A percentile compares a stretch with the other conserved stretches of the same genome.
Conservation (phyloP, 1,284 basidiomycete species). For the Wallemia ichthyophaga region DNA sequence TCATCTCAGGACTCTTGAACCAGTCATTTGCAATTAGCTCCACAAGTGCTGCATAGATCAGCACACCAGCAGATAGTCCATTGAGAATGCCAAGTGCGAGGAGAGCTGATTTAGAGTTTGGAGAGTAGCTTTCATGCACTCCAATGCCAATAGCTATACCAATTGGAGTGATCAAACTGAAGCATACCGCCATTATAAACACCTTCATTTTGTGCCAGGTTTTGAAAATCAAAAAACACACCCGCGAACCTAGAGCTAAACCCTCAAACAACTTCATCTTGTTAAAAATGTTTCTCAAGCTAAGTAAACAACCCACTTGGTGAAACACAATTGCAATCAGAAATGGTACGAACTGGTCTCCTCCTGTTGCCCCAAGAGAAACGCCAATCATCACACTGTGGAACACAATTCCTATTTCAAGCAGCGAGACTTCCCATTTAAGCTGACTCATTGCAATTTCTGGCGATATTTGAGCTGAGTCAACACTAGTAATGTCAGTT, state of each 20-base stretch:
- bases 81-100: slow-evolving; percentile 13
- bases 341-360: slow-evolving; percentile 10
- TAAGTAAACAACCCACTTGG: too few species aligned
- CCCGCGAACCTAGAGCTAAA: too few species aligned
- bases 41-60: too few species aligned
- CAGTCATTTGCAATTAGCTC: too few species aligned
- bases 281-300: too few species aligned
- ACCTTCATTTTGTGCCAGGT: background rate
- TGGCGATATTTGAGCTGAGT: background rate
- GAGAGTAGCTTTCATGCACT: slow-evolving; percentile 11
- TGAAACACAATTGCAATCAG: slow-evolving; percentile 14
- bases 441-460: slow-evolving; percentile 2
- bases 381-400: slow-evolving; percentile 15
- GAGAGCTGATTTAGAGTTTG: slow-evolving; percentile 11
- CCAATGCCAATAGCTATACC: slow-evolving; percentile 14
- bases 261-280: too few species aligned
- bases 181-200: background rate
- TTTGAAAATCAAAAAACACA: too few species aligned
- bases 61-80: too few species aligned
- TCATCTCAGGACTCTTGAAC: slow-evolving; percentile 3
- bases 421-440: slow-evolving; percentile 14
- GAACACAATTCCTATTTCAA: slow-evolving; percentile 20
- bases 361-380: slow-evolving; percentile 13
- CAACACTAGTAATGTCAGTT: too few species aligned
- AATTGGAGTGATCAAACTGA: slow-evolving; percentile 9